phyloP scores from a whole-genome alignment of 768 basidiomycete genomes.

The Lyophyllum semitale region DNA sequence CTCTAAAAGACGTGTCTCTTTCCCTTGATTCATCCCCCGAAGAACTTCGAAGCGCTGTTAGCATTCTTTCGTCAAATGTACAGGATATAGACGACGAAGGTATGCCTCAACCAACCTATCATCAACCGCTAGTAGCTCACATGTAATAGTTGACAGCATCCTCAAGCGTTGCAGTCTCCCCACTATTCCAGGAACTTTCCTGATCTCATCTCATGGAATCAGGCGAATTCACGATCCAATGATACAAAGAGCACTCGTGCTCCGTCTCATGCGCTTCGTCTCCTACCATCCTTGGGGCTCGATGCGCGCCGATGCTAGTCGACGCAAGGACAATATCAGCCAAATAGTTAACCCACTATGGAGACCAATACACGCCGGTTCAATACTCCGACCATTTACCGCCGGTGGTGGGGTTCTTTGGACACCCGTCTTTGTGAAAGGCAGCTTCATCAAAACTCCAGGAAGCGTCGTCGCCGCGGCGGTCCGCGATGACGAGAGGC shows the following conservation, averaged over 20 bases:
- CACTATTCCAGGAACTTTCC: conserved; percentile 52
- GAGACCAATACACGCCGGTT: conserved; percentile 29
- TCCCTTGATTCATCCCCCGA: conserved; percentile 32
- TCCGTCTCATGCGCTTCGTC: conserved; percentile 65
- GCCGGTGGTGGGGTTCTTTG: conserved; percentile 68
- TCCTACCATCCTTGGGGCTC: conserved; percentile 82
- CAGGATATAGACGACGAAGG: conserved; percentile 50
- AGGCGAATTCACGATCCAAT: conserved; percentile 32
- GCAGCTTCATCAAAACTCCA: conserved; percentile 22
- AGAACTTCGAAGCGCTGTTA: conserved; percentile 39
- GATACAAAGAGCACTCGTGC: conserved; percentile 43
- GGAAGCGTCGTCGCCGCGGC: conserved; percentile 8
- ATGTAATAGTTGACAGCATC: conserved; percentile 40
- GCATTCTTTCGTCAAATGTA: conserved; percentile 33
- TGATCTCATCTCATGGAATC: conserved; percentile 42
- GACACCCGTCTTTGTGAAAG: conserved; percentile 49
- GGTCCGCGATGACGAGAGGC: conserved; percentile 14
- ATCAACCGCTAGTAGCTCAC: conserved; percentile 6
- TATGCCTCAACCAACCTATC: conserved; percentile 16
- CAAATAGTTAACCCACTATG: conserved; percentile 54
- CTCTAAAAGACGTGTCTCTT: conserved; percentile 31
- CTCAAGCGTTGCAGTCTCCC: conserved; percentile 37
- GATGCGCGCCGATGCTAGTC: conserved; percentile 57
- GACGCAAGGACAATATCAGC: conserved; percentile 46
- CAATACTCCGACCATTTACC: conserved; percentile 37